Percentiles rank a stretch among this genome's conserved stretches.
Evolutionary conservation across 257 asterid genomes (phyloP).

Genomic region (Forsythia viridissima): DNA sequence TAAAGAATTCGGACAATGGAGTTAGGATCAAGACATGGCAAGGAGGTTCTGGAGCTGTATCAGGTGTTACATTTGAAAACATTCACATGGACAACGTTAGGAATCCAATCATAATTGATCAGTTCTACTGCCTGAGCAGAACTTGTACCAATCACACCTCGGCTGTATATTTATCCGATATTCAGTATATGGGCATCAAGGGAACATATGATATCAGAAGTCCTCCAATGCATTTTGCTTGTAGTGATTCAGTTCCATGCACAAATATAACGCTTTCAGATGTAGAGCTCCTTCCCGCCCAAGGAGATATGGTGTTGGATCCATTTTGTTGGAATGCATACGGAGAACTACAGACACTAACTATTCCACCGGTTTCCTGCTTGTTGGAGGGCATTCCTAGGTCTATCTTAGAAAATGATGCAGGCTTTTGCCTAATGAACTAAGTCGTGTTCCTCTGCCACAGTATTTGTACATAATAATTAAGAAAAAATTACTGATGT

Average conservation of each 20-base stretch:
- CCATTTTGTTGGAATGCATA: constrained; percentile 67
- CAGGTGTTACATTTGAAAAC: constrained; percentile 43
- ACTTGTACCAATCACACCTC: constrained; percentile 45
- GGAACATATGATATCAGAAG: constrained; percentile 66
- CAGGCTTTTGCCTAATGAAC: constrained; percentile 29
- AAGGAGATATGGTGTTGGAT: constrained; percentile 49
- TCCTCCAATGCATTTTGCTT: constrained; percentile 58
- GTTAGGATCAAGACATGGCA: constrained; percentile 81
- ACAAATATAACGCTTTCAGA: constrained; percentile 61
- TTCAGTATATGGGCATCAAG: constrained; percentile 43
- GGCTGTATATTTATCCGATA: constrained; percentile 48
- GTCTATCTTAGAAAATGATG: constrained; percentile 27
- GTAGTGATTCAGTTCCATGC: constrained; percentile 62
- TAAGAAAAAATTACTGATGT: not conserved
- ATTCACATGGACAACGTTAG: constrained; percentile 65
- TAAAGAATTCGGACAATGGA: constrained; percentile 58
- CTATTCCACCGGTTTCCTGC: constrained; percentile 57
- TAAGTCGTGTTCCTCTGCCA: not conserved
- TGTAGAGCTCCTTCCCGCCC: constrained; percentile 55
- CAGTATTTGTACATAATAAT: constrained; percentile 9
- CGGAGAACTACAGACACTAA: constrained; percentile 38
- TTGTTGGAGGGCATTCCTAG: constrained; percentile 49
- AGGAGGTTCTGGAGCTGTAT: constrained; percentile 62
- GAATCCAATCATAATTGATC: constrained; percentile 66
- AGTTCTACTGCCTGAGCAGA: constrained; percentile 49